Evolutionary conservation across 495 filamentous ascomycete species (phyloP).

Genomic region (Poronia punctata): DNA sequence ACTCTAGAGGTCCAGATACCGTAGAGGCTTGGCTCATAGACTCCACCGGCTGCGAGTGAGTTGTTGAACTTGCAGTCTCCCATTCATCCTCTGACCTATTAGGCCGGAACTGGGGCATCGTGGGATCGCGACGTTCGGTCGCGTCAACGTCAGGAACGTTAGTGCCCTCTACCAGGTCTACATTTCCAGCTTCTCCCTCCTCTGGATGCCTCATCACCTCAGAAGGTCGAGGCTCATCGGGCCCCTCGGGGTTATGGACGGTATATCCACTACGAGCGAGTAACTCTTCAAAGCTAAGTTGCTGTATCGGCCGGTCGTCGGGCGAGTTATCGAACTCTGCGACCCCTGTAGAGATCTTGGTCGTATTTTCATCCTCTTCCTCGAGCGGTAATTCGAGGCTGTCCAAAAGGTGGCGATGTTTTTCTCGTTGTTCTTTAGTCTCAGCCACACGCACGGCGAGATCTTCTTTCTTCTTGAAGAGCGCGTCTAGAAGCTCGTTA

Average conservation of each 20-base stretch:
- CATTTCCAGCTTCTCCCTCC: background rate
- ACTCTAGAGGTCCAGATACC: background rate
- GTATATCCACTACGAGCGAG: slow-evolving; percentile 45
- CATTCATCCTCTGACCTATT: slow-evolving; percentile 25
- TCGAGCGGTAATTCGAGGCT: slow-evolving; percentile 45
- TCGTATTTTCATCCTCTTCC: slow-evolving; percentile 24
- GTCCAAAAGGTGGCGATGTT: slow-evolving; percentile 38
- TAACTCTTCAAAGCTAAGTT: slow-evolving; percentile 43
- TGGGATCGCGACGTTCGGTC: slow-evolving; percentile 48
- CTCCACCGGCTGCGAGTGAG: background rate
- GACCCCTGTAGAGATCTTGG: slow-evolving; percentile 10
- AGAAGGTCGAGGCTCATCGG: slow-evolving; percentile 13
- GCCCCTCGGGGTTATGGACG: slow-evolving; percentile 20
- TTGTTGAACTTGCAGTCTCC: too few species aligned
- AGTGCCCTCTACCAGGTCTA: background rate
- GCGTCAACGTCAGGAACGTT: background rate
- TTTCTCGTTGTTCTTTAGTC: slow-evolving; percentile 55
- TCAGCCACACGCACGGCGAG: slow-evolving; percentile 60
- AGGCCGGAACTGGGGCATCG: slow-evolving; percentile 63
- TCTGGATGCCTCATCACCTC: background rate
- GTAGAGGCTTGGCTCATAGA: too few species aligned
- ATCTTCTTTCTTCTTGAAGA: slow-evolving; percentile 79
- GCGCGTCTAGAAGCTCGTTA: slow-evolving; percentile 79
- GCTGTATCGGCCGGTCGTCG: slow-evolving; percentile 14
- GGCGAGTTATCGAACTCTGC: slow-evolving; percentile 7